These are phyloP conservation scores for Taiozyma sp. DNA, from an alignment of 1,139 yeast species.

Conservation along the genomic window DNA sequence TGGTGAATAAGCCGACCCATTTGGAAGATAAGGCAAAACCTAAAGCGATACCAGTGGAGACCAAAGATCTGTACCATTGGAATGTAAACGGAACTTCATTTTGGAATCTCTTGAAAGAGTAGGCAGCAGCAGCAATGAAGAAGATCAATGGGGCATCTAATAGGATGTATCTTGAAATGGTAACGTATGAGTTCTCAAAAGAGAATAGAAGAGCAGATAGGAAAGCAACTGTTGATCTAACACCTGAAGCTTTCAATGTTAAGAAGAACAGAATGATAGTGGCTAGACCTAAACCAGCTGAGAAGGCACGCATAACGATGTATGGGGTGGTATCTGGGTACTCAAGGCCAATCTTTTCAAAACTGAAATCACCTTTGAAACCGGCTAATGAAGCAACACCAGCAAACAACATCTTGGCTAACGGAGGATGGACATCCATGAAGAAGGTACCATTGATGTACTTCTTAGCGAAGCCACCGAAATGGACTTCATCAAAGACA, in stretches of 20 bases:
- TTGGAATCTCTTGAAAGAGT: constrained; percentile 78
- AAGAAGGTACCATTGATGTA: constrained; percentile 70
- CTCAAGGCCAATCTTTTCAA: constrained; percentile 64
- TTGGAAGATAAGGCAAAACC: constrained; percentile 89
- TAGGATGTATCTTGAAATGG: constrained; percentile 86
- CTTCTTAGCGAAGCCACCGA: constrained; percentile 75
- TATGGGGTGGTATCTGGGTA: constrained; percentile 65
- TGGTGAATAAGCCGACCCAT: constrained; percentile 96
- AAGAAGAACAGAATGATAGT: constrained; percentile 75
- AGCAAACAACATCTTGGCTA: constrained; percentile 85
- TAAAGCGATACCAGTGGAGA: constrained; percentile 73
- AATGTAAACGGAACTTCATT: constrained; percentile 66
- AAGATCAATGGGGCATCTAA: constrained; percentile 89
- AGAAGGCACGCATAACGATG: constrained; percentile 78
- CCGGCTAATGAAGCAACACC: constrained; percentile 72
- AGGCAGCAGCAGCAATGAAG: constrained; percentile 84
- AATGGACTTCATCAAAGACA: constrained; percentile 91
- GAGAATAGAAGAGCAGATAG: constrained; percentile 63
- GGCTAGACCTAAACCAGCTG: constrained; percentile 78
- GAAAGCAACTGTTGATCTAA: constrained; percentile 71
- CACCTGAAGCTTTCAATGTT: constrained; percentile 84
- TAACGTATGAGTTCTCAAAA: constrained; percentile 81
- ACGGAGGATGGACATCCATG: constrained; percentile 95
- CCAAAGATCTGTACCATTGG: constrained; percentile 66
- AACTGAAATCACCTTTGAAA: constrained; percentile 70